Evolutionary conservation across 805 yeast genomes (phyloP).

Genomic region (Starmera dryadoides): DNA sequence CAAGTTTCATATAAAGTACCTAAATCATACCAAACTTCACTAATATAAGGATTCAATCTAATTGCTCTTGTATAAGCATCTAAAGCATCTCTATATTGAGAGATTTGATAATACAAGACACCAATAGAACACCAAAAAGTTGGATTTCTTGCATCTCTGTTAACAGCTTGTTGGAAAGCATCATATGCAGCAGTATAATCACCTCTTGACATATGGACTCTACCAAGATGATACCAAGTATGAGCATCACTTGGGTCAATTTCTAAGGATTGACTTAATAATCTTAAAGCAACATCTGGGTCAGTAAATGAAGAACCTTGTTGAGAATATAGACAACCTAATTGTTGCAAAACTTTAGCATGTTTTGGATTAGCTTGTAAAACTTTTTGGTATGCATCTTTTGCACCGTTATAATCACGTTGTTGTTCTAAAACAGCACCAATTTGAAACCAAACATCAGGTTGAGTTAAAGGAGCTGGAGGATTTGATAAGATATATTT

Average conservation of each 20-base stretch:
- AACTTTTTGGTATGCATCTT: slow-evolving; percentile 93
- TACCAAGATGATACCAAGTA: slow-evolving; percentile 94
- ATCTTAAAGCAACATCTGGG: slow-evolving; percentile 74
- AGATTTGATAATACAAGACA: slow-evolving; percentile 90
- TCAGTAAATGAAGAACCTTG: slow-evolving; percentile 64
- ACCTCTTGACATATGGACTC: slow-evolving; percentile 94
- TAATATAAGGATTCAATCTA: slow-evolving; percentile 87
- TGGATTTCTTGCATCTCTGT: slow-evolving; percentile 93
- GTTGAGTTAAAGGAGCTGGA: slow-evolving; percentile 91
- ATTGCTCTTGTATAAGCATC: slow-evolving; percentile 98
- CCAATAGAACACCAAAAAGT: slow-evolving; percentile 98
- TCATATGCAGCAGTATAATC: slow-evolving; percentile 96
- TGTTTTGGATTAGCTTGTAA: slow-evolving; percentile 86
- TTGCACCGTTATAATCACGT: slow-evolving; percentile 85
- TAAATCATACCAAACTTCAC: slow-evolving; percentile 98
- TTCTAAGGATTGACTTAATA: slow-evolving; percentile 81
- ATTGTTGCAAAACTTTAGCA: slow-evolving; percentile 91
- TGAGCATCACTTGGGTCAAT: slow-evolving; percentile 90
- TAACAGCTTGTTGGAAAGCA: slow-evolving; percentile 97
- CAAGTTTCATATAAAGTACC: slow-evolving; percentile 97
- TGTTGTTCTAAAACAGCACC: slow-evolving; percentile 94
- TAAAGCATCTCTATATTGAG: slow-evolving; percentile 93
- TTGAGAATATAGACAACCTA: slow-evolving; percentile 90
- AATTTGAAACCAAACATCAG: slow-evolving; percentile 98
- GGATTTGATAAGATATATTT: slow-evolving; percentile 86